Percentiles rank a stretch among this genome's conserved stretches.
phyloP scores from a whole-genome alignment of 768 basidiomycete genomes.

The Cantharellus cinnabarinus region DNA sequence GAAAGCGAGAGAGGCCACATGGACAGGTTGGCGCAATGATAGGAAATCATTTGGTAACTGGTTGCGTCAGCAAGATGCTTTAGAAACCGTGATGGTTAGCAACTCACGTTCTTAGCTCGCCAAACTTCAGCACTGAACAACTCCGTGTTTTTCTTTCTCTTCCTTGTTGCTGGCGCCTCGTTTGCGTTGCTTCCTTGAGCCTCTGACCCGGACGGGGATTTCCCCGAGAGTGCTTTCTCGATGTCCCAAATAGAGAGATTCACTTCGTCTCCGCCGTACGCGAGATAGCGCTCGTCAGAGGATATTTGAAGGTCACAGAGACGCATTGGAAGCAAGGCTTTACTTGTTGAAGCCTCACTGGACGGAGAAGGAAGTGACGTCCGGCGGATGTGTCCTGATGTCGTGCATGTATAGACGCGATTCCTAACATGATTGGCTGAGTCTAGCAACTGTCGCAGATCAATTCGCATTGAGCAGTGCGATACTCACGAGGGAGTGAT shows the following conservation, averaged over 20 bases:
- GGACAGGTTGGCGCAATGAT: conserved; percentile 56
- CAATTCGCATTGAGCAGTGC: too few relatives aligned
- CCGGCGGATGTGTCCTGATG: conserved; percentile 49
- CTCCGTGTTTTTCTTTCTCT: conserved; percentile 36
- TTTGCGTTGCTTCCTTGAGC: conserved; percentile 8
- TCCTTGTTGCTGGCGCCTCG: conserved; percentile 12
- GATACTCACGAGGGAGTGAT: too few relatives aligned
- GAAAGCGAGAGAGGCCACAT: conserved; percentile 48
- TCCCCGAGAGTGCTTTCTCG: conserved; percentile 29
- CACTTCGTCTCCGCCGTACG: conserved; percentile 75
- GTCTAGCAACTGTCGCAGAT: too few relatives aligned
- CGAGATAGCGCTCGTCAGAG: conserved; percentile 32
- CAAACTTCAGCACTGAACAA: conserved; percentile 53
- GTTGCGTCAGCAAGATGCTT: background rate
- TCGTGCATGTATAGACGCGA: conserved; percentile 43
- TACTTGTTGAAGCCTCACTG: conserved; percentile 10
- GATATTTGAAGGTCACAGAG: conserved; percentile 49
- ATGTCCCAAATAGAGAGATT: conserved; percentile 65
- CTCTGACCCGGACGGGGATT: conserved; percentile 9
- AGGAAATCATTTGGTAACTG: conserved; percentile 57
- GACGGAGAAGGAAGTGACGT: conserved; percentile 17
- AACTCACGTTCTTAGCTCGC: conserved; percentile 60
- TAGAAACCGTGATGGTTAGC: background rate
- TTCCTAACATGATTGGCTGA: too few relatives aligned
- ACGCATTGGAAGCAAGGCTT: conserved; percentile 39